Conservation (phyloP, 371 early-diverging fungal genomes). For the Thermomucor indicae-seudaticae region DNA sequence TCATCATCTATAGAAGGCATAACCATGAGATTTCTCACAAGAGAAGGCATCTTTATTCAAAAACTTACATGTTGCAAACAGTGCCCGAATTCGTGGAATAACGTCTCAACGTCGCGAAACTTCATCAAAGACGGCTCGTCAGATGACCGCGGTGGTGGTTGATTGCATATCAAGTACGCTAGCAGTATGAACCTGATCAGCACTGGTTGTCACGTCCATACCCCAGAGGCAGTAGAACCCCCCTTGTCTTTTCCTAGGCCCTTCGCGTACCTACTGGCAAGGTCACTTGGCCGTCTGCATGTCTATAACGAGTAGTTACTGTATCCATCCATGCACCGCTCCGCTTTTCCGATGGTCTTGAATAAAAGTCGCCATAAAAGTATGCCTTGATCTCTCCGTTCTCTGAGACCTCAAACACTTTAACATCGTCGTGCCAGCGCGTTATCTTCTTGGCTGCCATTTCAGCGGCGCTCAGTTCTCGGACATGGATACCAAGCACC, state of each 20-base stretch:
- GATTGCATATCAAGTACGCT: conserved; percentile 69
- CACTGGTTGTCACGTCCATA: background rate
- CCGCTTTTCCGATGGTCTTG: conserved; percentile 61
- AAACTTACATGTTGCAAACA: conserved; percentile 56
- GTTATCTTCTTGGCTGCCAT: conserved; percentile 33
- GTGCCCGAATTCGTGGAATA: conserved; percentile 72
- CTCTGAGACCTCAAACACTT: conserved; percentile 59
- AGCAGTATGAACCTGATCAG: background rate
- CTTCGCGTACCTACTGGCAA: conserved; percentile 45
- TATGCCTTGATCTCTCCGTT: conserved; percentile 50
- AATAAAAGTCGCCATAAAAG: conserved; percentile 68
- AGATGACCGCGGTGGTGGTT: conserved; percentile 49
- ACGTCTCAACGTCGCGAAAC: conserved; percentile 59
- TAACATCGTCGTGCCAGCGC: conserved; percentile 64
- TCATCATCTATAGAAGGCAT: conserved; percentile 44
- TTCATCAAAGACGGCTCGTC: conserved; percentile 59
- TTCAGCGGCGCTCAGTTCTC: conserved; percentile 37
- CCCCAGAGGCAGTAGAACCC: too few relatives aligned
- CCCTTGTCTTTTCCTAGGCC: background rate
- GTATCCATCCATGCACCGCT: conserved; percentile 78
- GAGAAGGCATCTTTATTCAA: too few relatives aligned
- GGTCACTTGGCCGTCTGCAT: conserved; percentile 33
- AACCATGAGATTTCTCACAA: background rate
- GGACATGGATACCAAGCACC: conserved; percentile 54
- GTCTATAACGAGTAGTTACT: conserved; percentile 56